These are phyloP conservation scores for Ambrosia hybrid DNA, from an alignment of 140 eudicot species.

Conservation along the genomic window DNA sequence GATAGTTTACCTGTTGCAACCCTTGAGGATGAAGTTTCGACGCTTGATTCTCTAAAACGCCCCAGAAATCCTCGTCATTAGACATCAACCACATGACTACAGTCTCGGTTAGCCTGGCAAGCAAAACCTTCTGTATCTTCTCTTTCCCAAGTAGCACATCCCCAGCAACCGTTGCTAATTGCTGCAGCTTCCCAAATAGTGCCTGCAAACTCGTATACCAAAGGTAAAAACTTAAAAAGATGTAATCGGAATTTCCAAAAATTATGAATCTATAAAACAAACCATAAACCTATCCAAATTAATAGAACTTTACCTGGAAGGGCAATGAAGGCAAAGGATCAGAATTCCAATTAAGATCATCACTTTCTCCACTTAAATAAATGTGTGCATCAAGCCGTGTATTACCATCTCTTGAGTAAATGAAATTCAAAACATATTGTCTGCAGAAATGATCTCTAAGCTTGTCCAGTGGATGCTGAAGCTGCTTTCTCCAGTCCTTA, in stretches of 20 bases:
- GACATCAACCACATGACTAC: conserved; percentile 86
- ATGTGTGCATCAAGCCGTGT: conserved; percentile 77
- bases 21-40: conserved; percentile 73
- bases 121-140: conserved; percentile 84
- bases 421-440: conserved; percentile 80
- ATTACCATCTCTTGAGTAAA: conserved; percentile 88
- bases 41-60: conserved; percentile 65
- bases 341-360: conserved; percentile 59
- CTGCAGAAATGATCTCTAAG: conserved; percentile 87
- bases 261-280: neutral
- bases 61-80: conserved; percentile 92
- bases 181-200: conserved; percentile 89
- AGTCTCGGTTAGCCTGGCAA: conserved; percentile 89
- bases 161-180: conserved; percentile 90
- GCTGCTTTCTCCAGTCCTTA: conserved; percentile 92
- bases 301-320: conserved; percentile 63
- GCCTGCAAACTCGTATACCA: conserved; percentile 49
- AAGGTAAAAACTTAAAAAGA: neutral
- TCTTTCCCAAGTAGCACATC: conserved; percentile 88
- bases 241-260: neutral
- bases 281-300: neutral
- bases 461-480: conserved; percentile 88
- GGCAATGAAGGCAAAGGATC: conserved; percentile 97
- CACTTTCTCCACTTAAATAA: conserved; percentile 62
- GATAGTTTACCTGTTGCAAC: conserved; percentile 72